Conservation (phyloP, 139 green algal genomes). For the Haematococcus lacustris region DNA sequence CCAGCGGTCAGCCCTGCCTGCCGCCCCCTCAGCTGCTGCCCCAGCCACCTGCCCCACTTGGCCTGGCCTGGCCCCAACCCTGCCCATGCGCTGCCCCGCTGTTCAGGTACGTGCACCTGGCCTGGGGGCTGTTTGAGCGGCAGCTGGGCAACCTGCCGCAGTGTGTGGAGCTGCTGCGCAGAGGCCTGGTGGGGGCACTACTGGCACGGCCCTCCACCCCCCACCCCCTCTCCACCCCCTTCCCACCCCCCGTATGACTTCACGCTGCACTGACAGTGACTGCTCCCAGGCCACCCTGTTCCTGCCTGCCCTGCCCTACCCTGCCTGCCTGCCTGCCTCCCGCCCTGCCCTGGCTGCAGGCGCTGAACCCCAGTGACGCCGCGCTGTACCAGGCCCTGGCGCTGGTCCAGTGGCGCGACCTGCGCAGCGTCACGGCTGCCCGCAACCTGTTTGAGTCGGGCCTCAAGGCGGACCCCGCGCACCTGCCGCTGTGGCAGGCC, state of each 20-base stretch:
- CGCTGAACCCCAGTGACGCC: constrained; percentile 76
- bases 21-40: too few relatives aligned
- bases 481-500: constrained; percentile 81
- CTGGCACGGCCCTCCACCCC: constrained; percentile 67
- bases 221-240: too few relatives aligned
- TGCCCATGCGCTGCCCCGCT: background rate
- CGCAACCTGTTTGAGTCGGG: constrained; percentile 61
- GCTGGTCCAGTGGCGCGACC: constrained; percentile 43
- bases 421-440: constrained; percentile 29
- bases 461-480: constrained; percentile 49
- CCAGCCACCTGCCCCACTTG: background rate
- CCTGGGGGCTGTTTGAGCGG: constrained; percentile 72
- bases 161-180: constrained; percentile 65
- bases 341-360: too few relatives aligned
- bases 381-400: constrained; percentile 74
- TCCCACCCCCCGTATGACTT: too few relatives aligned
- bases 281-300: too few relatives aligned
- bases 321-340: too few relatives aligned
- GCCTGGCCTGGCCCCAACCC: background rate
- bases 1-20: too few relatives aligned
- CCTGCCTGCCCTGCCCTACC: too few relatives aligned
- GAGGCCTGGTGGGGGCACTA: constrained; percentile 61
- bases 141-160: constrained; percentile 48
- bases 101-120: constrained; percentile 69
- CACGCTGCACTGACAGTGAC: too few relatives aligned